Percentiles rank a stretch among this genome's conserved stretches.
Conservation (phyloP, 345 rosid species). For the Mercurialis annua region DNA sequence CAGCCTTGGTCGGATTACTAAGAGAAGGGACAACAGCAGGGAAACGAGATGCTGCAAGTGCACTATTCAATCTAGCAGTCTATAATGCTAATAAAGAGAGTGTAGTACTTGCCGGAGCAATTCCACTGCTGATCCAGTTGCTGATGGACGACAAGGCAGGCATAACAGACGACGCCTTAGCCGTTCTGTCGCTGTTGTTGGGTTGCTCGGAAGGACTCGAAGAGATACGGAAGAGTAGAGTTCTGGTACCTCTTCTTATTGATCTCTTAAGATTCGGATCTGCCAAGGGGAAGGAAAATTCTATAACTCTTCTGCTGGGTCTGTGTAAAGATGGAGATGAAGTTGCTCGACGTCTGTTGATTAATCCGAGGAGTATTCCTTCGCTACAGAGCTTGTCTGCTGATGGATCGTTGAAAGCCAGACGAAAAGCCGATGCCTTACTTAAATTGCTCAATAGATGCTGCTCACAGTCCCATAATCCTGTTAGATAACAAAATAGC, state of each 20-base stretch:
- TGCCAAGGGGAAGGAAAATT: conserved; percentile 57
- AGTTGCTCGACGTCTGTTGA: conserved; percentile 41
- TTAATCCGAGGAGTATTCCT: conserved; percentile 65
- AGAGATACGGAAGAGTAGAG: conserved; percentile 42
- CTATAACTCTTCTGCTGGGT: conserved; percentile 54
- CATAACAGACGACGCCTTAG: conserved; percentile 60
- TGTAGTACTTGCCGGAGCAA: conserved; percentile 42
- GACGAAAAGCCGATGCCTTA: conserved; percentile 61
- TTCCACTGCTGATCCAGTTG: conserved; percentile 50
- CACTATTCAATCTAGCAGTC: conserved; percentile 48
- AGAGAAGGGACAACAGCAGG: conserved; percentile 56
- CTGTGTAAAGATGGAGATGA: conserved; percentile 63
- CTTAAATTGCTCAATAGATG: conserved; percentile 60
- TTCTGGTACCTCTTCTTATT: conserved; percentile 53
- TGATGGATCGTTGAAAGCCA: conserved; percentile 57
- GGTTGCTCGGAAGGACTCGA: conserved; percentile 48
- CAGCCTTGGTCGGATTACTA: conserved; percentile 46
- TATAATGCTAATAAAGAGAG: conserved; percentile 47
- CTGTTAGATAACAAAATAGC: conserved; percentile 23
- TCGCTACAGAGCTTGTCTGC: conserved; percentile 55
- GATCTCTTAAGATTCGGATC: conserved; percentile 68
- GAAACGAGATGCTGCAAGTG: conserved; percentile 60
- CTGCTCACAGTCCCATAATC: conserved; percentile 49
- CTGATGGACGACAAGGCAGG: conserved; percentile 68
- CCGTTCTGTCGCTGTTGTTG: conserved; percentile 41